Conservation (phyloP, 164 flowering plant genomes). For the Hamamelis virginiana region DNA sequence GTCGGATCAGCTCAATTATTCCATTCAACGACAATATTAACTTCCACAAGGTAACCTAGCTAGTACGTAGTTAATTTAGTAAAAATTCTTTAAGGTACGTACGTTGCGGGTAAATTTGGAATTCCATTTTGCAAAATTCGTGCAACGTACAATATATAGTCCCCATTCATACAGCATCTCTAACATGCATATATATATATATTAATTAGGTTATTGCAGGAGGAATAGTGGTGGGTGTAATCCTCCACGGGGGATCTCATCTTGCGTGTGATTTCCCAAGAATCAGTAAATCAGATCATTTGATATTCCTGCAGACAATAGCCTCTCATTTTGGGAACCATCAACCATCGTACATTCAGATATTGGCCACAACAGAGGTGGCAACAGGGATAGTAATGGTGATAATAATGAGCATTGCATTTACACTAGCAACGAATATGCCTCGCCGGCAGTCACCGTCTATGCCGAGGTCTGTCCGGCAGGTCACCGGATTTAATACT, state of each 20-base stretch:
- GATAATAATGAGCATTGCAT: slow-evolving; percentile 44
- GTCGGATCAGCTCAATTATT: slow-evolving; percentile 27
- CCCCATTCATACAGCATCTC: too few relatives aligned
- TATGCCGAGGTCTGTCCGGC: slow-evolving; percentile 33
- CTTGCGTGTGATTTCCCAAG: slow-evolving; percentile 56
- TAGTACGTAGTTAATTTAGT: too few relatives aligned
- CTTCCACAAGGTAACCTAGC: slow-evolving; percentile 45
- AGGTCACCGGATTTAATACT: slow-evolving; percentile 42
- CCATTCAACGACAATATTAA: slow-evolving; percentile 60
- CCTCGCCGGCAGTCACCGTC: slow-evolving; percentile 32
- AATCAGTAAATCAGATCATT: slow-evolving; percentile 25
- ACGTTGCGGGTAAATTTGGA: too few relatives aligned
- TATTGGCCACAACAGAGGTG: slow-evolving; percentile 44
- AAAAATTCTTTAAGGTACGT: too few relatives aligned
- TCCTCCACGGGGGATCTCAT: slow-evolving; percentile 54
- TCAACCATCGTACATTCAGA: slow-evolving; percentile 47
- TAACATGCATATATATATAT: too few relatives aligned
- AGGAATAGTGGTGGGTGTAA: slow-evolving; percentile 52
- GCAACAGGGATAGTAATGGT: slow-evolving; percentile 51
- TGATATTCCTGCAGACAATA: slow-evolving; percentile 35
- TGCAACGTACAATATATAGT: too few relatives aligned
- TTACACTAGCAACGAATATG: slow-evolving; percentile 39
- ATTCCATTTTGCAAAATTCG: too few relatives aligned
- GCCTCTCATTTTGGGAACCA: slow-evolving; percentile 33
- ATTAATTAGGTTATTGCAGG: slow-evolving; percentile 58